Conservation (phyloP, 129 eudicot genomes). For the Deinandra increscens region DNA sequence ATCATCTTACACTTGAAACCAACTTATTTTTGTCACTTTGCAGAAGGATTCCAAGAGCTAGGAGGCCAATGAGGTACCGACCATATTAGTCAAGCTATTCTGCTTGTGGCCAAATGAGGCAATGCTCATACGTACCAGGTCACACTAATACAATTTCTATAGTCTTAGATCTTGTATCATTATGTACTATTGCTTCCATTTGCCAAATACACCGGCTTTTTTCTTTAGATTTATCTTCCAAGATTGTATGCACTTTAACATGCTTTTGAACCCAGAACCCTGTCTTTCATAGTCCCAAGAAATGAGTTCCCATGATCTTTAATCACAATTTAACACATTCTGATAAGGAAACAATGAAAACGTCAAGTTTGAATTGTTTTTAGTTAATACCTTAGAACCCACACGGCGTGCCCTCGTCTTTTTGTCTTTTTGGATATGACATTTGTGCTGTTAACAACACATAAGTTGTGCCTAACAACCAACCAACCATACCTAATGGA, state of each 20-base stretch:
- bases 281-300: conserved; percentile 12
- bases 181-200: conserved; percentile 38
- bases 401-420: not conserved
- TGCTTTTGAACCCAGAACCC: conserved; percentile 18
- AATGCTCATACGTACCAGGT: conserved; percentile 22
- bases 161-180: conserved; percentile 38
- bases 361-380: not conserved
- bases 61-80: conserved; percentile 70
- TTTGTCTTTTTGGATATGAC: not conserved
- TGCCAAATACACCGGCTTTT: conserved; percentile 8
- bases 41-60: conserved; percentile 74
- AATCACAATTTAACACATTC: not conserved
- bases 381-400: not conserved
- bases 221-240: conserved; percentile 20
- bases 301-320: not conserved
- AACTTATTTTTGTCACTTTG: conserved; percentile 26
- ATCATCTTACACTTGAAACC: conserved; percentile 6
- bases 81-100: conserved; percentile 41
- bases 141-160: conserved; percentile 28
- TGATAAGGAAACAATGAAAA: not conserved
- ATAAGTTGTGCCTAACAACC: no score
- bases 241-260: conserved; percentile 32
- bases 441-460: not conserved
- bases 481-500: no score
- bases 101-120: conserved; percentile 16